phyloP scores from a whole-genome alignment of 1,284 basidiomycete genomes.

The Exobasidium cylindrosporum region DNA sequence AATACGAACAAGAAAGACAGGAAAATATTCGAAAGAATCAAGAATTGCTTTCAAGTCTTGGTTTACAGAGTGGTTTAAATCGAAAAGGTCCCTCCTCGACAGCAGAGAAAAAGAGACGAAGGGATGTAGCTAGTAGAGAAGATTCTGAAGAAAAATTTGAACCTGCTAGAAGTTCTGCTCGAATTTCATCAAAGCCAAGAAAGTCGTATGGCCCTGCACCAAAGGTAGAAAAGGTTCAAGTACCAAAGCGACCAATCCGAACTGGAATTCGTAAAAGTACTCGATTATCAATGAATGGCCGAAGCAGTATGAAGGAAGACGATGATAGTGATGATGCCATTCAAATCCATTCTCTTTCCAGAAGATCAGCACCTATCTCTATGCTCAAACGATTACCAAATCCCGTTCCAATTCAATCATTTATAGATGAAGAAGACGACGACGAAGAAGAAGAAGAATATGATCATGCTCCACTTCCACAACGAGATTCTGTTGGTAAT shows the following conservation, averaged over 20 bases:
- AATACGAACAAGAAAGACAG: slow-evolving; percentile 42
- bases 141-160: neutral
- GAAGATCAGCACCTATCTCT: neutral
- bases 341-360: too few species aligned
- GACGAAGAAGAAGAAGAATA: slow-evolving; percentile 24
- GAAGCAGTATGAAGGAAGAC: neutral
- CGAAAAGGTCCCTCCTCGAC: neutral
- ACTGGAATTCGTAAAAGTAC: neutral
- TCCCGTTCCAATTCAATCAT: slow-evolving; percentile 19
- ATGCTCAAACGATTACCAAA: slow-evolving; percentile 30
- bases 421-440: neutral
- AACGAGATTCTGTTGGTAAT: slow-evolving; percentile 40
- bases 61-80: slow-evolving; percentile 12
- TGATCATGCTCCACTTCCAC: slow-evolving; percentile 22
- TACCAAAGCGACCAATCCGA: neutral
- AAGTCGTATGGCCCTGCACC: neutral
- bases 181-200: neutral
- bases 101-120: neutral
- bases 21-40: slow-evolving; percentile 56
- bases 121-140: too few species aligned
- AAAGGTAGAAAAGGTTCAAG: neutral
- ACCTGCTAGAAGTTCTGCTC: neutral
- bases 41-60: slow-evolving; percentile 34
- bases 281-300: neutral
- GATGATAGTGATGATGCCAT: neutral